A percentile compares a stretch with the other conserved stretches of the same genome.
Conservation (phyloP, 2,329 filamentous ascomycete genomes). For the Exophiala mesophila region DNA sequence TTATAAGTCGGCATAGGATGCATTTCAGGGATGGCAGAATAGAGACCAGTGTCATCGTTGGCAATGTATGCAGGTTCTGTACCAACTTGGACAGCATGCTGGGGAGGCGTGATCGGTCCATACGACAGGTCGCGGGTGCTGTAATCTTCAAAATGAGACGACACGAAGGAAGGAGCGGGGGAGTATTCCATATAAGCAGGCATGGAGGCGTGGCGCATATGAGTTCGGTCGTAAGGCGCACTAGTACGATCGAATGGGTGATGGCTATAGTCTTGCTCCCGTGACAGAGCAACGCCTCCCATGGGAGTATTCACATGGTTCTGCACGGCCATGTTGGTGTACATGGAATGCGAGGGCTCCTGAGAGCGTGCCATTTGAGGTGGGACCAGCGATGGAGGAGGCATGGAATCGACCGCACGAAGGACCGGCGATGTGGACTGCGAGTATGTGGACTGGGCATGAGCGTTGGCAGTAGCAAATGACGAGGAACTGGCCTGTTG, state of each 20-base stretch:
- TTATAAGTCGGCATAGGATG: constrained; percentile 71
- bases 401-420: constrained; percentile 89
- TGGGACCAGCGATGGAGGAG: constrained; percentile 77
- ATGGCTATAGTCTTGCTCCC: constrained; percentile 76
- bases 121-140: constrained; percentile 94
- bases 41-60: constrained; percentile 94
- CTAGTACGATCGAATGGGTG: constrained; percentile 91
- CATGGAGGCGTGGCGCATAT: constrained; percentile 97
- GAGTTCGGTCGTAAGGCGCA: constrained; percentile 72
- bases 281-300: constrained; percentile 69
- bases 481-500: constrained; percentile 98
- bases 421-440: constrained; percentile 85
- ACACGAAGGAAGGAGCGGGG: constrained; percentile 93
- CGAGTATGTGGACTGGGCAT: constrained; percentile 53
- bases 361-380: constrained; percentile 54
- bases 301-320: constrained; percentile 58
- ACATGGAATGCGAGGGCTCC: constrained; percentile 66
- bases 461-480: constrained; percentile 74
- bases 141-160: constrained; percentile 98
- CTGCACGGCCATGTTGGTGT: constrained; percentile 65
- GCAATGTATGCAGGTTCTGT: constrained; percentile 94
- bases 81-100: constrained; percentile 75
- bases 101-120: constrained; percentile 92
- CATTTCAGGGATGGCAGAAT: constrained; percentile 90
- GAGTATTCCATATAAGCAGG: constrained; percentile 98